phyloP scores from a whole-genome alignment of 2,329 filamentous ascomycete species.

The Alternaria ethzedia region DNA sequence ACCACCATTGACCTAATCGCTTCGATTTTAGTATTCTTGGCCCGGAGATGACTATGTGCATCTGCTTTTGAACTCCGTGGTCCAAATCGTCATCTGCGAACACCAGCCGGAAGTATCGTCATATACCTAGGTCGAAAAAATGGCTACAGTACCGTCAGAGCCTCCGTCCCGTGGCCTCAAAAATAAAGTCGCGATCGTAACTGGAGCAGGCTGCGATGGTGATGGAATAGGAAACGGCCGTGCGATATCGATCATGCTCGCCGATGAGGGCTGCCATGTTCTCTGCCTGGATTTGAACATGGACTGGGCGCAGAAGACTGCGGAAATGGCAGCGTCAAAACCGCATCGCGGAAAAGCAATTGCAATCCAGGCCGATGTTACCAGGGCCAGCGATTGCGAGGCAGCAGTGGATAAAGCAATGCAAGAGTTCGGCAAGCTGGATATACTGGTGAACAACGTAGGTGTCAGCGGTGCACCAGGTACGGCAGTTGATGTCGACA shows the following conservation, averaged over 20 bases:
- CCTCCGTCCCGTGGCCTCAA: slow-evolving; percentile 50
- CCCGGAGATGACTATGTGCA: background rate
- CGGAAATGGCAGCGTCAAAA: slow-evolving; percentile 56
- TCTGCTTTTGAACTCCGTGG: background rate
- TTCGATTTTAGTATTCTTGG: background rate
- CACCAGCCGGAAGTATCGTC: background rate
- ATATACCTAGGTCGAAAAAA: background rate
- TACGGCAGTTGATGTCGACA: slow-evolving; percentile 66
- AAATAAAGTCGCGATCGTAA: slow-evolving; percentile 61
- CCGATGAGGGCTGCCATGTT: slow-evolving; percentile 64
- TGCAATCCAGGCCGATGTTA: slow-evolving; percentile 62
- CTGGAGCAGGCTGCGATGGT: slow-evolving; percentile 63
- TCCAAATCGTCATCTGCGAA: background rate
- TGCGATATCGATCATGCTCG: slow-evolving; percentile 65
- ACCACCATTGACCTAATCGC: background rate
- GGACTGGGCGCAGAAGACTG: slow-evolving; percentile 60
- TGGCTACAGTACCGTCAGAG: slow-evolving; percentile 22
- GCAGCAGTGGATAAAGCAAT: slow-evolving; percentile 51
- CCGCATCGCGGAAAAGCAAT: slow-evolving; percentile 50
- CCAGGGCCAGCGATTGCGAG: slow-evolving; percentile 59
- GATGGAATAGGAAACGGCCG: slow-evolving; percentile 67
- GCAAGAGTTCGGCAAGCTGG: slow-evolving; percentile 60
- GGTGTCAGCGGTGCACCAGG: slow-evolving; percentile 66
- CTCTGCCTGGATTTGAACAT: slow-evolving; percentile 64
- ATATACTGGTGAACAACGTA: slow-evolving; percentile 71